phyloP scores from a whole-genome alignment of 371 early-diverging fungal species.

The Rhizopus microsporus region DNA sequence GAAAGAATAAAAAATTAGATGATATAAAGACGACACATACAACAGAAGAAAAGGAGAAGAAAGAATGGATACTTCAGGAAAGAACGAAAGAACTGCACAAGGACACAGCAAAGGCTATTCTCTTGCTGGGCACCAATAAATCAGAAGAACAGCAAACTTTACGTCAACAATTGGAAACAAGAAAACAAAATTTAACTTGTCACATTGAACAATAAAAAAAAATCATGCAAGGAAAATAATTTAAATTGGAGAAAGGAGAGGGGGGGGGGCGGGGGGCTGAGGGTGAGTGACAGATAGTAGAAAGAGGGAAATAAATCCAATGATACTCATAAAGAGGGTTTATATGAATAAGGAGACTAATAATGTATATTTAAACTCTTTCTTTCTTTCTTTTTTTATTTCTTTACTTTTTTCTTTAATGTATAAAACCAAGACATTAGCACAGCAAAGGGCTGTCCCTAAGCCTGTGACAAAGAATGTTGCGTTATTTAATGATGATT shows the following conservation, averaged over 20 bases:
- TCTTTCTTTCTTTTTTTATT: background rate
- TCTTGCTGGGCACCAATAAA: too few species aligned
- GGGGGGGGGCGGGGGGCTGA: background rate
- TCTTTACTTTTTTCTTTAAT: background rate
- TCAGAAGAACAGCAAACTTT: too few species aligned
- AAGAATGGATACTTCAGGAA: background rate
- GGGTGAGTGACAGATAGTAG: background rate
- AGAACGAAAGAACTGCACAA: background rate
- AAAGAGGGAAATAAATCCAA: background rate
- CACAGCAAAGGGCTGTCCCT: conserved; percentile 18
- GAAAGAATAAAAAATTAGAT: conserved; percentile 27
- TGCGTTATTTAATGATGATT: background rate
- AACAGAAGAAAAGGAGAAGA: background rate
- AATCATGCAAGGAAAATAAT: too few species aligned
- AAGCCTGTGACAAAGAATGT: conserved; percentile 9
- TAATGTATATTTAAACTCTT: background rate
- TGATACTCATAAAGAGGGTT: background rate
- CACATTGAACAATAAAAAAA: too few species aligned
- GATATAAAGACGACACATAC: background rate
- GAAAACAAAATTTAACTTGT: too few species aligned
- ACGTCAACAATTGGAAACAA: too few species aligned
- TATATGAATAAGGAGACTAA: background rate
- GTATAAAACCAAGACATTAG: conserved; percentile 6
- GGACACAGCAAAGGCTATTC: background rate
- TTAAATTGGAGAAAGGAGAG: background rate